Evolutionary conservation across 768 basidiomycete genomes (phyloP), one percentile per base, ranked within the genome.

Genomic region (Leccinum subtestaceum): DNA sequence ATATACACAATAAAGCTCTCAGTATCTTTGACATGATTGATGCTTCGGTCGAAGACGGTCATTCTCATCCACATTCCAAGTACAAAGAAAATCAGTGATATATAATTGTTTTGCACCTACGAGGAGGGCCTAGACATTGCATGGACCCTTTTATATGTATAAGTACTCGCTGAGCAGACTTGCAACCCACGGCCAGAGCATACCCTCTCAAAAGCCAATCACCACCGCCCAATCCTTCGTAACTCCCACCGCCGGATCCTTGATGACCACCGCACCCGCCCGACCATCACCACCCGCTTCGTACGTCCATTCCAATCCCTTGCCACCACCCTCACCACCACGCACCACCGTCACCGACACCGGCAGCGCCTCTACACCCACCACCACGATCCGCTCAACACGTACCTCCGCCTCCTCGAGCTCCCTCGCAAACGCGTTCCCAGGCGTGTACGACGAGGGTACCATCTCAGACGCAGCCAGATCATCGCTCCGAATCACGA

Each of bases 321-420:
- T 81, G 32, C 48, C 53, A 21, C 4, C 32, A 5, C 54, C 80
- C 15, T 53, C 53, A 2, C 45, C 61, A 80, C 80, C 40, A 81
- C 67, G 17, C 65, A 76, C 82, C 29, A 95, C 86, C 51, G 75
- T 79, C 52, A 75, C 77, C 50, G 75, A 80, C 49, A 70, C 76
- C 3, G 95, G 95, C 71, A 82, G 84, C 31, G 59, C 67, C 19
- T 73, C 69, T 59, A 97, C 73, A 2, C 96, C 96, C 5, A 93
- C 72, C 4, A 98, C 78, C 47, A 95, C 80, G 23, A 98, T 70
- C 73, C 86, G 85, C 74, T 96, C 95, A 17, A 98, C 86, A 51
- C 87, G 77, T 58, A 98, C 93, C 5, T 52, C 63, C 47, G 69
- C 78, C 36, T 59, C 60, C 47, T 70, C 78, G 34, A 97, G 78